phyloP scores from a whole-genome alignment of 345 rosid species.

The Salix viminalis region DNA sequence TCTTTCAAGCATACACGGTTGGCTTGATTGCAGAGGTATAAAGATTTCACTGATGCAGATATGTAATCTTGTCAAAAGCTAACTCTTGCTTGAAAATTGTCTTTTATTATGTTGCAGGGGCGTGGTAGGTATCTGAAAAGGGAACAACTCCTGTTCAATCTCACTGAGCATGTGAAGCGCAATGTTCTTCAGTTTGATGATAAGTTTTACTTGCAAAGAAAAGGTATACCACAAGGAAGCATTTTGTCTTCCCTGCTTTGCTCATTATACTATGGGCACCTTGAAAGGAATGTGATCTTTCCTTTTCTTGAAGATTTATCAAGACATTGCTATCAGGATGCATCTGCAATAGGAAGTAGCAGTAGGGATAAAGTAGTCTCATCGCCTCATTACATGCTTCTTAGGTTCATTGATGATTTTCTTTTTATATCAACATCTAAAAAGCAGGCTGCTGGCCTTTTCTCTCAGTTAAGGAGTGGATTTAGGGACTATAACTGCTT shows the following conservation, averaged over 20 bases:
- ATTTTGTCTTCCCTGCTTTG: conserved; percentile 64
- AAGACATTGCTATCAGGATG: not conserved
- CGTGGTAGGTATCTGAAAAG: conserved; percentile 16
- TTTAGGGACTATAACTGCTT: conserved; percentile 69
- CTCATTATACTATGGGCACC: conserved; percentile 73
- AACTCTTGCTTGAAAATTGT: not conserved
- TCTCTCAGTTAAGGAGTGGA: conserved; percentile 45
- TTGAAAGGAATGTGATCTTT: conserved; percentile 60
- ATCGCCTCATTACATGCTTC: conserved; percentile 38
- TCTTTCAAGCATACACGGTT: not conserved
- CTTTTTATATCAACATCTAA: conserved; percentile 74
- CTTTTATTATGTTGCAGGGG: conserved; percentile 8
- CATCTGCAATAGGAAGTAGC: conserved; percentile 6
- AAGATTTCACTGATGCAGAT: not conserved
- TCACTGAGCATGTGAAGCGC: conserved; percentile 57
- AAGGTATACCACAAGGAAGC: conserved; percentile 90
- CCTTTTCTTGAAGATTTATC: conserved; percentile 50
- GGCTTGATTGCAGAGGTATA: not conserved
- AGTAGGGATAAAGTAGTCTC: conserved; percentile 20
- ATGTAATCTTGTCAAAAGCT: not conserved
- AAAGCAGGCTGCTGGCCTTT: conserved; percentile 54
- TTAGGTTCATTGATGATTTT: conserved; percentile 78
- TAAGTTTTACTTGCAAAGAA: conserved; percentile 50
- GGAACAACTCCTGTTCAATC: conserved; percentile 30
- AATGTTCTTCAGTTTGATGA: conserved; percentile 53